phyloP scores from a whole-genome alignment of 768 basidiomycete genomes.

The Serpula lacrymans region DNA sequence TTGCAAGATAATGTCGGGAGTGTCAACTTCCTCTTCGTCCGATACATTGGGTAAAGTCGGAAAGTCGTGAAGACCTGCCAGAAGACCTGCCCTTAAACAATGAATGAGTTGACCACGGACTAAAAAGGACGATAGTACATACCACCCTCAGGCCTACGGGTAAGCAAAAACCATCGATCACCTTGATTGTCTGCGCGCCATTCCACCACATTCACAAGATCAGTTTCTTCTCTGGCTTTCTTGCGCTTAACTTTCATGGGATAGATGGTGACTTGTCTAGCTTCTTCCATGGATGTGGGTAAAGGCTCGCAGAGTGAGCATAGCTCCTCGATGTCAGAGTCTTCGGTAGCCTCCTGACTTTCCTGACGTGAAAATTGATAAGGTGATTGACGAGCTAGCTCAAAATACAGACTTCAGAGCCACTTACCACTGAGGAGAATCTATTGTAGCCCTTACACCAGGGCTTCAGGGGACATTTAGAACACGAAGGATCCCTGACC shows the following conservation, averaged over 20 bases:
- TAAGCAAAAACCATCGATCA: constrained; percentile 67
- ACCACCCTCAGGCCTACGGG: constrained; percentile 85
- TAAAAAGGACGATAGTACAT: constrained; percentile 13
- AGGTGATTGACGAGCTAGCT: neutral
- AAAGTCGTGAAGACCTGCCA: constrained; percentile 90
- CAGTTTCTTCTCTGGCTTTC: constrained; percentile 79
- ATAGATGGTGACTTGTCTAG: constrained; percentile 59
- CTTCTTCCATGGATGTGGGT: constrained; percentile 18
- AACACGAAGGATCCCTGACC: constrained; percentile 74
- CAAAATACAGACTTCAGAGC: constrained; percentile 7
- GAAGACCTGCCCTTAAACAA: constrained; percentile 55
- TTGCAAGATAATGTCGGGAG: constrained; percentile 34
- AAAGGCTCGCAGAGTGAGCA: constrained; percentile 69
- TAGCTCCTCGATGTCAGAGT: constrained; percentile 71
- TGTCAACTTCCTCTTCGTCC: constrained; percentile 33
- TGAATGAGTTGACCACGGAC: constrained; percentile 1
- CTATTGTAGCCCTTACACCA: constrained; percentile 65
- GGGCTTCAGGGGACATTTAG: constrained; percentile 61
- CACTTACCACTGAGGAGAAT: constrained; percentile 6
- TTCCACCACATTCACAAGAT: constrained; percentile 83
- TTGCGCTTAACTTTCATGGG: constrained; percentile 87
- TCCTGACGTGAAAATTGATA: neutral
- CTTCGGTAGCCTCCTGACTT: constrained; percentile 10
- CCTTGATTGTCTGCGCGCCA: constrained; percentile 46
- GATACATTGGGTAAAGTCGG: constrained; percentile 61